Conservation (phyloP, 345 rosid genomes). For the Carallia brachiata region DNA sequence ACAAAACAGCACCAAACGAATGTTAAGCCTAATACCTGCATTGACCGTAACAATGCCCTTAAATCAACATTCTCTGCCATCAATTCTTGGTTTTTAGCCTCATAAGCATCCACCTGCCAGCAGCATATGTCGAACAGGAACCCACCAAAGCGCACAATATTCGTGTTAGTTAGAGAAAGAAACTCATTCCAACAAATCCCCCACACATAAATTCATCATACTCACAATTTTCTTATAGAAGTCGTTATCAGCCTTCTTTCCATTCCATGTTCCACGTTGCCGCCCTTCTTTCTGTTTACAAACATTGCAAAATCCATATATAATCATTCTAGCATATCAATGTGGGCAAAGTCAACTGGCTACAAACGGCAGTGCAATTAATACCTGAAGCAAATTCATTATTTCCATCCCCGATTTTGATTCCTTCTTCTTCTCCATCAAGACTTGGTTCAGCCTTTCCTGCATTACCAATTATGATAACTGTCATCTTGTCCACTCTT, state of each 20-base stretch:
- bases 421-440: slow-evolving; percentile 99
- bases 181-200: no score
- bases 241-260: slow-evolving; percentile 93
- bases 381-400: slow-evolving; percentile 97
- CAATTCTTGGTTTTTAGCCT: slow-evolving; percentile 88
- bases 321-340: not conserved
- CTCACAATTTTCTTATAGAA: slow-evolving; percentile 92
- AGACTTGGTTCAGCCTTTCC: slow-evolving; percentile 96
- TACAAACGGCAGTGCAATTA: not conserved
- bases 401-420: slow-evolving; percentile 97
- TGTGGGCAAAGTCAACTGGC: not conserved
- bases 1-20: not conserved
- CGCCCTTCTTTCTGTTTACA: slow-evolving; percentile 89
- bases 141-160: no score
- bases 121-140: not conserved
- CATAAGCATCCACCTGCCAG: slow-evolving; percentile 89
- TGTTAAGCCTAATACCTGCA: slow-evolving; percentile 54
- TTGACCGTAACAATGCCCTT: slow-evolving; percentile 90
- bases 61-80: slow-evolving; percentile 85
- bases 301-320: slow-evolving; percentile 13
- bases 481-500: no score
- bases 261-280: slow-evolving; percentile 99
- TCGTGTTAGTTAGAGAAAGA: no score
- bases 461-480: slow-evolving; percentile 14
- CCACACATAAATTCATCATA: slow-evolving; percentile 9